phyloP scores from a whole-genome alignment of 169 alveolate species.

The Plasmodium inui region DNA sequence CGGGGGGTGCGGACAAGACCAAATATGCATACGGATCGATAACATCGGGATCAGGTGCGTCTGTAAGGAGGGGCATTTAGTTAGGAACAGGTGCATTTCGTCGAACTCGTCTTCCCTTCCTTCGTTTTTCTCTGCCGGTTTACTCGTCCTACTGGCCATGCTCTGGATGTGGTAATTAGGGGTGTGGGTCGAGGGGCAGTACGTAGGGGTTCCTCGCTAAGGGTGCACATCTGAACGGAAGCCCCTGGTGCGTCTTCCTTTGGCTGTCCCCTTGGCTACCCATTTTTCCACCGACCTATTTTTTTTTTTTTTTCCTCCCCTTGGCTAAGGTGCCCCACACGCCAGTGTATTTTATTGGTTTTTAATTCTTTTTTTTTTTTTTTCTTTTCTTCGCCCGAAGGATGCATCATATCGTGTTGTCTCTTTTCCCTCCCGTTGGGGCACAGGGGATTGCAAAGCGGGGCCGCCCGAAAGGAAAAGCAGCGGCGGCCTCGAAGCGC shows the following conservation, averaged over 20 bases:
- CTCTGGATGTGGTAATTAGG: neutral
- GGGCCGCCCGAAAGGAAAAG: neutral
- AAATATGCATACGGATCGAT: constrained; percentile 21
- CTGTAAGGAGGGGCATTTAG: constrained; percentile 35
- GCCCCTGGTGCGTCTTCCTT: neutral
- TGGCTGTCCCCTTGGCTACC: neutral
- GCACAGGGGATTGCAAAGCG: neutral
- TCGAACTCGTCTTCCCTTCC: neutral
- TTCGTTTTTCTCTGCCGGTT: neutral
- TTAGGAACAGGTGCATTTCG: constrained; percentile 1
- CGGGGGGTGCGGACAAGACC: constrained; percentile 34
- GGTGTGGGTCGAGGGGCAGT: neutral
- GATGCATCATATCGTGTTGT: neutral
- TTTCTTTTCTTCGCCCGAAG: neutral
- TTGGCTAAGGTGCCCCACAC: neutral
- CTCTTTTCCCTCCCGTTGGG: neutral
- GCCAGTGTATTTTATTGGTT: neutral
- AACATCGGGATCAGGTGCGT: constrained; percentile 8
- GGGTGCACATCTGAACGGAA: neutral
- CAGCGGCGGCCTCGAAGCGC: neutral
- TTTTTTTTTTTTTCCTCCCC: neutral
- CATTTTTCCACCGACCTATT: neutral
- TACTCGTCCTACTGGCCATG: neutral
- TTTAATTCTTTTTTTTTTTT: too few species aligned
- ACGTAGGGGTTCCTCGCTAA: neutral